These are phyloP conservation scores for Globisporangium emineosum DNA, from an alignment of 352 stramenopile genomes.

Conservation along the genomic window DNA sequence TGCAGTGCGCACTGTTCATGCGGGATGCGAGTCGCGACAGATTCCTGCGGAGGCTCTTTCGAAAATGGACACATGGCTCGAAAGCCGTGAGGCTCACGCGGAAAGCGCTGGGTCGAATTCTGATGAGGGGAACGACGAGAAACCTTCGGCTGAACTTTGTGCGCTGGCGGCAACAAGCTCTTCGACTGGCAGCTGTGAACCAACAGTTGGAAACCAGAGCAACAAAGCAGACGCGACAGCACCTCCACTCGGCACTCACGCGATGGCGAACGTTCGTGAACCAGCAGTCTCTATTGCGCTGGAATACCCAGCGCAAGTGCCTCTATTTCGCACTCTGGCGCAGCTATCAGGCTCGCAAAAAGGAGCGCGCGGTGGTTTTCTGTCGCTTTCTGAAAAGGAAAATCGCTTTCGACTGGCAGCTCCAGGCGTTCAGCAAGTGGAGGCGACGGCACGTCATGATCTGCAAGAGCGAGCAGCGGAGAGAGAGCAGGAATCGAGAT, in stretches of 20 bases:
- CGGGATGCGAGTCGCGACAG: neutral
- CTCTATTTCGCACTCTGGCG: slow-evolving; percentile 18
- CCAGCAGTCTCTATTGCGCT: neutral
- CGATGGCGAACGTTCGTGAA: slow-evolving; percentile 4
- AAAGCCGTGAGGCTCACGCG: neutral
- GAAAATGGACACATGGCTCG: neutral
- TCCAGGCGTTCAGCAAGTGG: slow-evolving; percentile 25
- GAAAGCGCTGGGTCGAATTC: neutral
- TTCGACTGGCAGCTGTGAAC: neutral
- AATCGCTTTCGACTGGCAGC: slow-evolving; percentile 6
- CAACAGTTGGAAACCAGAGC: neutral
- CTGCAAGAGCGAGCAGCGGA: neutral
- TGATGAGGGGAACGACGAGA: neutral
- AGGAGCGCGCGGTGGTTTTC: slow-evolving; percentile 13
- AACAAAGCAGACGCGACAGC: neutral
- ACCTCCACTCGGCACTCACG: neutral
- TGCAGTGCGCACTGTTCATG: slow-evolving; percentile 16
- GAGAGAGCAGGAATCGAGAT: neutral
- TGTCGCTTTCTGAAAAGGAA: slow-evolving; percentile 15
- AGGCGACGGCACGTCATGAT: slow-evolving; percentile 11
- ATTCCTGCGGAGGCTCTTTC: neutral
- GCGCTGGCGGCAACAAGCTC: neutral
- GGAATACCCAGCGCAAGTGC: slow-evolving; percentile 14
- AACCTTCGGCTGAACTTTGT: neutral
- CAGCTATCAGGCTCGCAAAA: neutral